phyloP scores from a whole-genome alignment of 2,329 filamentous ascomycete species.

The Exophiala viscosa region DNA sequence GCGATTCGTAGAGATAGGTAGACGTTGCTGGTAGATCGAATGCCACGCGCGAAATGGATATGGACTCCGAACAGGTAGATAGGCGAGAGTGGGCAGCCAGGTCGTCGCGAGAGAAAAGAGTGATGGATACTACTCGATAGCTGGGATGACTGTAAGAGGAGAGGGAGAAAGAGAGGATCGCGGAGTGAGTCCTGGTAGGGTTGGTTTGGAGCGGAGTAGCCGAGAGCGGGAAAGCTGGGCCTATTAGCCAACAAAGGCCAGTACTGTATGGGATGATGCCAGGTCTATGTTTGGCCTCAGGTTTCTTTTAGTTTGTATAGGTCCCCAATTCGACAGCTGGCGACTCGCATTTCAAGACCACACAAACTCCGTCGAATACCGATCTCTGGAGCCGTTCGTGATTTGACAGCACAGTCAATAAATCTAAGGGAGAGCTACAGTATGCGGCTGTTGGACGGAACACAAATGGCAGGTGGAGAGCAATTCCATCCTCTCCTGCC shows the following conservation, averaged over 20 bases:
- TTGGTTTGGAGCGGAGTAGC: conserved; percentile 22
- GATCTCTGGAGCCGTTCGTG: no score
- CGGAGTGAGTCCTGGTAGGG: conserved; percentile 13
- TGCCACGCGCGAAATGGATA: not conserved
- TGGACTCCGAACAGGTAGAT: not conserved
- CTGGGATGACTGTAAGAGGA: conserved; percentile 7
- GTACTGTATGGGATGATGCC: no score
- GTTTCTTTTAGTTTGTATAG: no score
- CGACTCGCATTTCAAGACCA: no score
- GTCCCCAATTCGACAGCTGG: no score
- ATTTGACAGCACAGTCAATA: no score
- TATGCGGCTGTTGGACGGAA: no score
- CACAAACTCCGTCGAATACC: no score
- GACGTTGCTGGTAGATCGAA: not conserved
- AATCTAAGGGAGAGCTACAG: no score
- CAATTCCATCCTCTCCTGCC: no score
- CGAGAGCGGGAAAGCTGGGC: conserved; percentile 16
- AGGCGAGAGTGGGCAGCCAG: conserved; percentile 1
- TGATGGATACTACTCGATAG: conserved; percentile 13
- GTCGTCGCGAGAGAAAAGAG: conserved; percentile 10
- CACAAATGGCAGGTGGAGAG: no score
- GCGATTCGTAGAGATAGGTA: not conserved
- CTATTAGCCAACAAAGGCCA: not conserved
- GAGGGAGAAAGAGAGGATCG: conserved; percentile 15
- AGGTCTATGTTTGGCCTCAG: no score